phyloP scores from a whole-genome alignment of 768 basidiomycete genomes.

The Mycena amicta region DNA sequence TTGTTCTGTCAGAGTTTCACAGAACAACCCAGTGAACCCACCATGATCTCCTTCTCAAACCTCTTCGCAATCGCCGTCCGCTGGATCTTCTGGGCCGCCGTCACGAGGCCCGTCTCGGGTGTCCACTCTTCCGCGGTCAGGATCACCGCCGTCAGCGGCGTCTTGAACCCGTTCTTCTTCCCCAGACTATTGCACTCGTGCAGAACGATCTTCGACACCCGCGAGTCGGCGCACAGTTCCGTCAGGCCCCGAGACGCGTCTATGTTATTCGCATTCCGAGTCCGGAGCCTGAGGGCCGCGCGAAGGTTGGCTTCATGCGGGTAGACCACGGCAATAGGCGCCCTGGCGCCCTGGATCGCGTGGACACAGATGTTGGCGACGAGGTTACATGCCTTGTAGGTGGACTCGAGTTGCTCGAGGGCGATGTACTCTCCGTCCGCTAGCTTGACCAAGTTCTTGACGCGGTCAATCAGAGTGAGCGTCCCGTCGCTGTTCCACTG shows the following conservation, averaged over 20 bases:
- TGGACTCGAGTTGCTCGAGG: constrained; percentile 83
- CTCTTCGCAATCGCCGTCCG: constrained; percentile 67
- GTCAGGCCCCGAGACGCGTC: constrained; percentile 45
- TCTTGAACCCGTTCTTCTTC: constrained; percentile 85
- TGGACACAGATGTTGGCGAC: constrained; percentile 84
- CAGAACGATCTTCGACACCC: constrained; percentile 63
- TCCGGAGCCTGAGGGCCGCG: too few species aligned
- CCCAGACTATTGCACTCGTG: constrained; percentile 78
- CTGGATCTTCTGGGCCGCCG: constrained; percentile 91
- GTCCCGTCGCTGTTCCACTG: constrained; percentile 95
- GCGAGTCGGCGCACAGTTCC: constrained; percentile 57
- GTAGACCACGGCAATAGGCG: constrained; percentile 87
- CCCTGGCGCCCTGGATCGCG: constrained; percentile 72
- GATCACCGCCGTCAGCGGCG: constrained; percentile 70
- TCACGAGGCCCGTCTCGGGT: constrained; percentile 84
- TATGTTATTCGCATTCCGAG: constrained; percentile 33
- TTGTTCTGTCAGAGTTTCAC: too few species aligned
- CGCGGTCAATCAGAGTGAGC: constrained; percentile 80
- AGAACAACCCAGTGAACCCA: constrained; percentile 32
- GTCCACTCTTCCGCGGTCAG: constrained; percentile 90
- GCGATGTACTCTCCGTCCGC: constrained; percentile 90
- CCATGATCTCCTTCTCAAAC: constrained; percentile 67
- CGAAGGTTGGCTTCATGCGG: constrained; percentile 80
- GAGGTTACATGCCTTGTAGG: constrained; percentile 82
- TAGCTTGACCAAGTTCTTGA: constrained; percentile 92